Base-by-base conservation (phyloP, 106 monocot genomes). In the Dendrobium nobile region DNA sequence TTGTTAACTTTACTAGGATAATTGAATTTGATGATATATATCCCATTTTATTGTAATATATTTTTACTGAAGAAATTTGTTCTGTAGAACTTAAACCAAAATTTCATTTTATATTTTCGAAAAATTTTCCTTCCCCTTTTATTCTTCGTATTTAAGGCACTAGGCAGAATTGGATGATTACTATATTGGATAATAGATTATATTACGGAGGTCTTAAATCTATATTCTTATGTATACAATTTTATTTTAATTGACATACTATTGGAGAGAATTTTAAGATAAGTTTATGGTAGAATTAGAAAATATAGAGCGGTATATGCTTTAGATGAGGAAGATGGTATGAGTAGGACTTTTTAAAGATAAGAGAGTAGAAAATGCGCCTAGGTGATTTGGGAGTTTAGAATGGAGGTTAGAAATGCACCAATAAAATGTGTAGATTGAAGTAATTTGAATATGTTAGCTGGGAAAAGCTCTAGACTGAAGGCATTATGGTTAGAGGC, bases 171-270 rank as follows among this genome's bases (percentile, higher is more conserved):
- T 44, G 44, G 44, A 44, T 4, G 44, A 44, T 45, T 45, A 9
- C 20, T 24, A n/a, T 4, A 4, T 9, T 65, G 4, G 20, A 24
- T 26, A 65, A 56, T 19, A 17, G 55, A 56, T 56, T 19, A 56
- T 56, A 19, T 56, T 56, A 56, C 19, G 1, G 55, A 56, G 19
- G 18, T 65, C 10, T 28, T 31, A 28, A 9, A 68, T 68, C 68
- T 68, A 31, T 31, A 7, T 33, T 68, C 26, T 3, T 68, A 68
- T 28, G 26, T 28, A 11, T 68, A 31, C 61, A 31, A 0, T 31
- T 68, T 68, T 28, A 33, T 68, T 15, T 68, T 31, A 68, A 68
- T 68, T 68, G 68, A 68, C 26, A 68, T 68, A 31, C 31, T 68
- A 31, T 68, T 10, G 1, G 26, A 2, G 68, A 28, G 7, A 31